Evolutionary conservation across 169 alveolate species (phyloP), one percentile per base, ranked within the genome.

Genomic region (Theileria parva): DNA sequence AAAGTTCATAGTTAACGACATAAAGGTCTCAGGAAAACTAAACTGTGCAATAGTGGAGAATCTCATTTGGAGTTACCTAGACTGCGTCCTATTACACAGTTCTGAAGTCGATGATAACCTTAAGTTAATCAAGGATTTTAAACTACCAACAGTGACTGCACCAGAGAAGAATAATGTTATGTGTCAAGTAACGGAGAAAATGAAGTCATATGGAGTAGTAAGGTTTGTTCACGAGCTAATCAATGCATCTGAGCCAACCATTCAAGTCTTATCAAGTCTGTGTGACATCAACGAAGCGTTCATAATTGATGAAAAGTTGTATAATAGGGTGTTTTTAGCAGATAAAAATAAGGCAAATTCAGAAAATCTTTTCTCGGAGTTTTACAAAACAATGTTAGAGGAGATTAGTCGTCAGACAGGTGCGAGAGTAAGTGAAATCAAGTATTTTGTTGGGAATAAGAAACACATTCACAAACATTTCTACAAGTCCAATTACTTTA

Each of bases 391-490:
- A 57, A 89, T 89, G 94, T 21, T 83, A 51, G 57, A 51, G 8
- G 94, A 89, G 64, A 81, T 89, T 11, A 11, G 86, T 4, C 74
- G 28, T n/a, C 94, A 89, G 60, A 48, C 78, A 11, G 88, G 91
- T 0, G 84, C 68, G 32, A 74, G 77, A 5, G 88, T 89, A 13
- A 67, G 44, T 15, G 64, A 79, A 37, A 39, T 89, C 19, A 60
- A 77, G 60, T 84, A 77, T 60, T 84, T 65, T 30, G 44, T 84
- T 28, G 90, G 86, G 15, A 77, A 48, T 23, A 84, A 69, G 15
- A 60, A 81, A 32, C 90, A 77, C 64, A 23, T 84, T 0, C 77
- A 84, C 80, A 76, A 76, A 30, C 59, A 21, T 55, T 71, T 84
- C 59, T 34, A 59, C 59, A 48, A 61, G 7, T 34, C 23, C 7